Evolutionary conservation across 768 basidiomycete species (phyloP).

Genomic region (Clathrus columnatus): DNA sequence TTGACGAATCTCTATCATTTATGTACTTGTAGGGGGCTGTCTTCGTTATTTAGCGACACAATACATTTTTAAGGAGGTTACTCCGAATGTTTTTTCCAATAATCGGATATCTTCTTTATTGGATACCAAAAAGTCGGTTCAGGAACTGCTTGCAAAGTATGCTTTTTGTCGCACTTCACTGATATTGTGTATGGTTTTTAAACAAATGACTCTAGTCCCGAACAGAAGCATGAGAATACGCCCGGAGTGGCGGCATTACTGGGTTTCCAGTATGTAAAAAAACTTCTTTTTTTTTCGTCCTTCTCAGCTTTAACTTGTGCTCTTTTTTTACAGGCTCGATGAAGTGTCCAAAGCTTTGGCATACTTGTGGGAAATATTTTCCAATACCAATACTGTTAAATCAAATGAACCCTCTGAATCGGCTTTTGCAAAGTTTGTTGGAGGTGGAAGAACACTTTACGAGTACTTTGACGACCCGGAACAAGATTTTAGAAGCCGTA

Average conservation of each 20-base stretch:
- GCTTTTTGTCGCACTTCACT: background rate
- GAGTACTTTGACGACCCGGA: constrained; percentile 11
- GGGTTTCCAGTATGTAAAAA: constrained; percentile 13
- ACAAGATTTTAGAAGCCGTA: background rate
- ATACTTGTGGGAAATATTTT: constrained; percentile 15
- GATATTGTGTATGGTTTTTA: background rate
- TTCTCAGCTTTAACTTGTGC: background rate
- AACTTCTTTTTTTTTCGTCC: background rate
- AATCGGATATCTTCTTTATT: constrained; percentile 21
- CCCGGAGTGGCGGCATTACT: constrained; percentile 17
- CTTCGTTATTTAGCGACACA: constrained; percentile 22
- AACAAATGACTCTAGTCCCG: constrained; percentile 6
- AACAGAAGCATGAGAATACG: constrained; percentile 18
- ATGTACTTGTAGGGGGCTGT: constrained; percentile 16
- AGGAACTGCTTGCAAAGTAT: constrained; percentile 21
- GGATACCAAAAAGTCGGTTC: constrained; percentile 24
- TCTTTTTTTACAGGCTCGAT: constrained; percentile 12
- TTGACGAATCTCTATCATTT: background rate
- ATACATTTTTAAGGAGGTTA: constrained; percentile 25
- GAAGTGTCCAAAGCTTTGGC: constrained; percentile 13
- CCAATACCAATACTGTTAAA: constrained; percentile 15
- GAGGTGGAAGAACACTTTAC: constrained; percentile 10
- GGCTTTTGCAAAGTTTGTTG: constrained; percentile 13
- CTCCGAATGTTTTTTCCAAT: constrained; percentile 22
- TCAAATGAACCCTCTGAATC: constrained; percentile 15